Evolutionary conservation across 179 eudicot species (phyloP), one percentile per base, ranked within the genome.

Genomic region (Patellifolia procumbens): DNA sequence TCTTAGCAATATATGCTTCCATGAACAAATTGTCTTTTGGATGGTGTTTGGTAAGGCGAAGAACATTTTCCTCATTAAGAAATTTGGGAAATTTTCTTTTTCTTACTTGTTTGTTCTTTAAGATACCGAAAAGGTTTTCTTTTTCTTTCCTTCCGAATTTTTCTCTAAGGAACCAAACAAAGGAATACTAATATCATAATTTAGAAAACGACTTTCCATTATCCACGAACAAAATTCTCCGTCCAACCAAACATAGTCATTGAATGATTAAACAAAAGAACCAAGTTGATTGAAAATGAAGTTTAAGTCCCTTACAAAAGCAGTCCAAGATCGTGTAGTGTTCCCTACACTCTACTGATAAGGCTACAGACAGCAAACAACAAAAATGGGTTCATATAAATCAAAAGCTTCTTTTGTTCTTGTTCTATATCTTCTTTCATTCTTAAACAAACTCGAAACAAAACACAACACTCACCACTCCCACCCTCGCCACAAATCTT

Each of bases 271-370:
- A 11, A 20, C 55, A 20, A 1, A 24, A n/a, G 69, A 76, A 68
- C 70, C 32, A 11, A 7, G 26, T 52, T 7, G 67, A 69, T 56
- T 22, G 48, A 68, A 68, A 76, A 28, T 15, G 55, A 76, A 32
- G 35, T 53, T 39, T 55, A 2, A 72, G 7, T 26, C 51, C 59
- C 51, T 76, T 76, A 76, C 53, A 76, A 56, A 76, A 69, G 32
- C 74, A 45, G 35, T 32, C 2, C 53, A 26, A 68, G 2, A 19
- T 32, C 55, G 43, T 20, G 17, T 43, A 55, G 16, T 20, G 4
- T 56, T 13, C 29, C 35, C n/a, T n/a, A n/a, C n/a, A n/a, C n/a
- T n/a, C 35, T 46, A 17, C n/a, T 8, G 29, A 5, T 61, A 45
- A 53, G 24, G 16, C 31, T 48, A 52, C 26, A 52, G 10, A 19